These are phyloP conservation scores for Suillus tomentosus DNA, from an alignment of 768 basidiomycete species.

Conservation along the genomic window DNA sequence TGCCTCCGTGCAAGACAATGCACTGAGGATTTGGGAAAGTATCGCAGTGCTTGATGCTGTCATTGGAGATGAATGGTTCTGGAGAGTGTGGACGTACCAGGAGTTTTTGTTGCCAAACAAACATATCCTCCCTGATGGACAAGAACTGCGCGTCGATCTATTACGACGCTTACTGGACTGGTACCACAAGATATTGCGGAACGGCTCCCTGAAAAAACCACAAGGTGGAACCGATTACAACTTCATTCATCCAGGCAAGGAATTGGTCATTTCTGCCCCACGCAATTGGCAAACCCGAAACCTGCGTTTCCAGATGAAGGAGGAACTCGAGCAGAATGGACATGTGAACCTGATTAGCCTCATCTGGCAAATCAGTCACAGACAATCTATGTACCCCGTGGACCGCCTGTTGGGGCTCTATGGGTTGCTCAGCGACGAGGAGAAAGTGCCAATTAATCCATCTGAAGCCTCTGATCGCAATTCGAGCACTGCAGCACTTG, in stretches of 20 bases:
- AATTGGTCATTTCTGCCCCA: background rate
- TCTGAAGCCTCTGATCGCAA: background rate
- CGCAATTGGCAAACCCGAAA: background rate
- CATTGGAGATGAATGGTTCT: background rate
- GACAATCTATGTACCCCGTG: background rate
- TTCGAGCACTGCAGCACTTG: background rate
- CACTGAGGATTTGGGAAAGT: background rate
- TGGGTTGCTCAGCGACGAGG: background rate
- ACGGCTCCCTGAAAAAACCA: background rate
- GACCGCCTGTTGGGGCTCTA: background rate
- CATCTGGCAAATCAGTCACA: background rate
- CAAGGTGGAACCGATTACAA: background rate
- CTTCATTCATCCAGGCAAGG: slow-evolving; percentile 1
- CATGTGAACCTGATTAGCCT: background rate
- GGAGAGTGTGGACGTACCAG: background rate
- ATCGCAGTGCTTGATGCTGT: background rate
- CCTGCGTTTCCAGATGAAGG: background rate
- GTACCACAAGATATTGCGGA: background rate
- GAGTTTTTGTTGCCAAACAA: background rate
- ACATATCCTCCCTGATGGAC: background rate
- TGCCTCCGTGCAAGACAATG: background rate
- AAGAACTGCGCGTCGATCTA: background rate
- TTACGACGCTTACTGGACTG: background rate
- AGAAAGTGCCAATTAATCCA: background rate
- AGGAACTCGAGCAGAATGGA: background rate